phyloP scores from a whole-genome alignment of 352 stramenopile species.

The Phytophthora sansomeana region DNA sequence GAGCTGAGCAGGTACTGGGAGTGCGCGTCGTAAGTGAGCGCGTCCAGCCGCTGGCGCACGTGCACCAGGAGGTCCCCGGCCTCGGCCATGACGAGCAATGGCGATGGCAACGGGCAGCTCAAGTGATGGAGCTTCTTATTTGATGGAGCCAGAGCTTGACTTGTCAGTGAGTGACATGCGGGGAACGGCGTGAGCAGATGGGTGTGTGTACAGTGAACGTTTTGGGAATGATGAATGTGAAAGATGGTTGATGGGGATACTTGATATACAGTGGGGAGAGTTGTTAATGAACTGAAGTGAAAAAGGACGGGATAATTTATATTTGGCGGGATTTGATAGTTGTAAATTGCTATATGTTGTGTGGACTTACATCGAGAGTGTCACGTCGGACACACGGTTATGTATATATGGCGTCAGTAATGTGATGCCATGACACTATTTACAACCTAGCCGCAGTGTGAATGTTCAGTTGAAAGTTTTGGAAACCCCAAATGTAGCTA shows the following conservation, averaged over 20 bases:
- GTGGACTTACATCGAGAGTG: not conserved
- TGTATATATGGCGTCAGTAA: not conserved
- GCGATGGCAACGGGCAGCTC: too few species aligned
- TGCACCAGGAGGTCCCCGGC: constrained; percentile 49
- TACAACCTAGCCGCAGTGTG: not conserved
- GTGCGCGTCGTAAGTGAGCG: constrained; percentile 59
- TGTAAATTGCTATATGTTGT: not conserved
- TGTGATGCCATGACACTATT: not conserved
- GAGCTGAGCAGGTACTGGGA: too few species aligned
- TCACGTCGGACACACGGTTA: not conserved
- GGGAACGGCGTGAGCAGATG: too few species aligned
- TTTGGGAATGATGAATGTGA: too few species aligned
- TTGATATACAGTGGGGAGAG: too few species aligned
- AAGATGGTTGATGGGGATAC: too few species aligned
- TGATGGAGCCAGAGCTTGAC: too few species aligned
- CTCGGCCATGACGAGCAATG: constrained; percentile 32
- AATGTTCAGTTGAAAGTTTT: too few species aligned
- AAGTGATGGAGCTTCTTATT: too few species aligned
- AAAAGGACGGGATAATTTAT: too few species aligned
- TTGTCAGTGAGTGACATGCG: constrained; percentile 20
- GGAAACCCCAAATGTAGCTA: not conserved
- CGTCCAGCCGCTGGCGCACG: constrained; percentile 60
- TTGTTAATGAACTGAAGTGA: too few species aligned
- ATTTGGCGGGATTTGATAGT: not conserved
- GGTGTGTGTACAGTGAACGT: too few species aligned